These are phyloP conservation scores for Helicostylum pulchrum DNA, from an alignment of 192 early-diverging fungal genomes.

Conservation along the genomic window DNA sequence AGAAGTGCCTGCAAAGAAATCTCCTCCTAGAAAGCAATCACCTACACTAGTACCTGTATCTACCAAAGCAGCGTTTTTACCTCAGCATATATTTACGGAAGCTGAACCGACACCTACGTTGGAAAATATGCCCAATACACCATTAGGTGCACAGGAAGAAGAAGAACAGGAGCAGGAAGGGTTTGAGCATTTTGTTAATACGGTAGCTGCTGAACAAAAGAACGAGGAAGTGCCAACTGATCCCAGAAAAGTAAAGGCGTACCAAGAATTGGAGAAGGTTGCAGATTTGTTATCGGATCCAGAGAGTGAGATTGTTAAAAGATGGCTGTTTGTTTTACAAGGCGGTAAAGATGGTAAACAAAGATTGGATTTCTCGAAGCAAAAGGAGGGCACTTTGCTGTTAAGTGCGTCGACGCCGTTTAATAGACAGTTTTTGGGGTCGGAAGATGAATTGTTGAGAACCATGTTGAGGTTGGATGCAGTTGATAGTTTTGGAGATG, in stretches of 20 bases:
- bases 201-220: slow-evolving; percentile 6
- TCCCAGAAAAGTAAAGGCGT: no score
- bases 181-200: slow-evolving; percentile 3
- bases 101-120: slow-evolving; percentile 21
- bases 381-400: slow-evolving; percentile 2
- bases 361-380: background rate
- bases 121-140: background rate
- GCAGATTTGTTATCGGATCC: no score
- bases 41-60: no score
- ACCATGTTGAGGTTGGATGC: slow-evolving; percentile 25
- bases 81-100: slow-evolving; percentile 15
- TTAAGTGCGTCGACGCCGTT: background rate
- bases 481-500: slow-evolving; percentile 17
- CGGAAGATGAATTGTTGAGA: slow-evolving; percentile 31
- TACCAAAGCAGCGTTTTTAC: slow-evolving; percentile 1
- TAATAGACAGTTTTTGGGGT: slow-evolving; percentile 25
- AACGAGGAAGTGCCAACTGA: background rate
- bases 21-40: no score
- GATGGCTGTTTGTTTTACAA: background rate
- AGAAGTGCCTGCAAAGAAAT: background rate
- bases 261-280: no score
- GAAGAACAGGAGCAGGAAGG: background rate
- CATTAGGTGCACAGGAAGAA: background rate
- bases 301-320: no score
- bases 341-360: no score